A percentile compares a stretch with the other conserved stretches of the same genome.
Evolutionary conservation across 192 early-diverging fungal genomes (phyloP).

Genomic region (Gamsiella multidivaricata): DNA sequence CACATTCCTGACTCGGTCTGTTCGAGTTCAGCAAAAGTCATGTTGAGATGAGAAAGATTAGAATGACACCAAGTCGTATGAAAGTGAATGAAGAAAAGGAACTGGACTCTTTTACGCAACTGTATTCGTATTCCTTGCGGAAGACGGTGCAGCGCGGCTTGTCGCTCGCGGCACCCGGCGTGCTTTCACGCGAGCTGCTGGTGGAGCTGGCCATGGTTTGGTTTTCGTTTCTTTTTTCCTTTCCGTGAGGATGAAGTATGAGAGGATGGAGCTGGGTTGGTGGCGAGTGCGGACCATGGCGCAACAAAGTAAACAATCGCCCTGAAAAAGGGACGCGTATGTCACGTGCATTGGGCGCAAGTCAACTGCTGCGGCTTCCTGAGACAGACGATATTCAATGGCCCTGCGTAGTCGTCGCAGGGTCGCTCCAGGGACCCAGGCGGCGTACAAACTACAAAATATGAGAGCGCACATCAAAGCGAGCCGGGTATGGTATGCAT

Average conservation of each 20-base stretch:
- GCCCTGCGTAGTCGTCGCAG: too few relatives aligned
- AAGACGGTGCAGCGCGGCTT: constrained; percentile 52
- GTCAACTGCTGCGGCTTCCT: too few relatives aligned
- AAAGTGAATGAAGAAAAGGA: neutral
- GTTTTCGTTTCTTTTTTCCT: neutral
- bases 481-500: too few relatives aligned
- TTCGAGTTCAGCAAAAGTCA: neutral
- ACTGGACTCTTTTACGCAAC: neutral
- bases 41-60: too few relatives aligned
- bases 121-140: constrained; percentile 51
- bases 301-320: neutral
- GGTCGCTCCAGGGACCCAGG: too few relatives aligned
- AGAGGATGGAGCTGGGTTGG: neutral
- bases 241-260: too few relatives aligned
- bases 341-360: neutral
- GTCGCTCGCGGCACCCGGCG: constrained; percentile 36
- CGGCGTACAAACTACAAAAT: too few relatives aligned
- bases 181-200: constrained; percentile 33
- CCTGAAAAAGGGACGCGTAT: neutral
- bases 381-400: too few relatives aligned
- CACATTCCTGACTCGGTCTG: constrained; percentile 30
- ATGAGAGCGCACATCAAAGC: too few relatives aligned
- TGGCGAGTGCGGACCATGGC: too few relatives aligned
- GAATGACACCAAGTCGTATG: too few relatives aligned
- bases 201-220: constrained; percentile 36